Evolutionary conservation across 2,329 filamentous ascomycete species (phyloP).

Genomic region (Fusarium bactridioides): DNA sequence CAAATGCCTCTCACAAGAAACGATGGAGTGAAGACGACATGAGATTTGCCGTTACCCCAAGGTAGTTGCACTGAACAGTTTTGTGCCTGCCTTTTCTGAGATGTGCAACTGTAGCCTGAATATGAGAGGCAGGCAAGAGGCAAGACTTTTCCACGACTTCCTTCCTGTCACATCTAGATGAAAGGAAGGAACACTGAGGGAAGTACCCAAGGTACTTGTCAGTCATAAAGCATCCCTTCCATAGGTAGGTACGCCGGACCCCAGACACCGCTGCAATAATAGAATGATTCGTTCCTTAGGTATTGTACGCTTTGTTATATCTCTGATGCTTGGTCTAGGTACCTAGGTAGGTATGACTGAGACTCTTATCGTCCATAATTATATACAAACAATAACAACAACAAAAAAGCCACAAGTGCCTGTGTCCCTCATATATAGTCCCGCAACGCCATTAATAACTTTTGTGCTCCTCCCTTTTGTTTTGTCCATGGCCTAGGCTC

Average conservation of each 20-base stretch:
- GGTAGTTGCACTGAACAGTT: slow-evolving; percentile 5
- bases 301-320: slow-evolving; percentile 5
- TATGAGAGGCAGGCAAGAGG: neutral
- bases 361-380: neutral
- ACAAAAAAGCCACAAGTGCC: neutral
- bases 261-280: neutral
- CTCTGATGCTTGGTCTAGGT: neutral
- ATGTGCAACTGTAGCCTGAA: neutral
- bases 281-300: neutral
- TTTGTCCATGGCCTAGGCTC: neutral
- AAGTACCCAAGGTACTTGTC: neutral
- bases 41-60: neutral
- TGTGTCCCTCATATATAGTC: slow-evolving; percentile 7
- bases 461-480: slow-evolving; percentile 15
- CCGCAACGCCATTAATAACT: slow-evolving; percentile 22
- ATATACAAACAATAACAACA: slow-evolving; percentile 4
- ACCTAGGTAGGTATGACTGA: neutral
- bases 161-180: neutral
- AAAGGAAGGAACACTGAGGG: neutral
- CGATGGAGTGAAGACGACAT: neutral
- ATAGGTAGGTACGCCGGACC: neutral
- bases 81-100: neutral
- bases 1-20: slow-evolving; percentile 10
- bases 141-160: neutral
- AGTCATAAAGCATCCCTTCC: neutral